Conservation (phyloP, 148 eudicot species). For the Diospyros lotus region DNA sequence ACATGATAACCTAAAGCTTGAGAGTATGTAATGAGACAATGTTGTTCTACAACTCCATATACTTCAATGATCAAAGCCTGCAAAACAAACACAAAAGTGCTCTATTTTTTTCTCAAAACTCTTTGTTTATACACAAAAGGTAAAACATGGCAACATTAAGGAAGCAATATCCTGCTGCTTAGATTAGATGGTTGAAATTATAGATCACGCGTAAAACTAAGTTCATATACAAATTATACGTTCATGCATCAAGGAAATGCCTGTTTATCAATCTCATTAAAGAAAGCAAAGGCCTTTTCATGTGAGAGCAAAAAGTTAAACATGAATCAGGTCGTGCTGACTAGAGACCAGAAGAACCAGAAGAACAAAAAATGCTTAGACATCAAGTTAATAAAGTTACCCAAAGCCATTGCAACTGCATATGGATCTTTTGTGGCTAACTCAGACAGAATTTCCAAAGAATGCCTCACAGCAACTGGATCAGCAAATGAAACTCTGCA, state of each 20-base stretch:
- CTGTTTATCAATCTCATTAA: neutral
- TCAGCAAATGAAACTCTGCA: slow-evolving; percentile 88
- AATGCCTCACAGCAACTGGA: slow-evolving; percentile 96
- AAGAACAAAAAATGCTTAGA: neutral
- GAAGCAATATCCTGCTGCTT: neutral
- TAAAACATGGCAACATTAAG: neutral
- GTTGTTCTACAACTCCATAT: neutral
- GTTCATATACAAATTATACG: neutral
- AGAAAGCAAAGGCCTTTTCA: slow-evolving; percentile 1
- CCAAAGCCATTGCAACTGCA: slow-evolving; percentile 93
- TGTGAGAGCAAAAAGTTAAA: neutral
- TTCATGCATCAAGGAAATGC: neutral
- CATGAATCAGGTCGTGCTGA: neutral
- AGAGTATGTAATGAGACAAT: neutral
- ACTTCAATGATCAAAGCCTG: neutral
- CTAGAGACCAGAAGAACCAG: neutral
- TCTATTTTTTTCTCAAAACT: neutral
- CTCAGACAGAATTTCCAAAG: slow-evolving; percentile 85
- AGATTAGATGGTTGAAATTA: neutral
- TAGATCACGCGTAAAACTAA: neutral
- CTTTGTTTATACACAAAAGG: neutral
- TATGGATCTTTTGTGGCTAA: slow-evolving; percentile 88
- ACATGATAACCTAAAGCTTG: neutral
- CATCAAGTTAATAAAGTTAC: slow-evolving; percentile 31
- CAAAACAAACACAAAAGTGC: neutral